Evolutionary conservation across 1,139 yeast genomes (phyloP).

Genomic region (Spencermartinsiella ligniputridi): DNA sequence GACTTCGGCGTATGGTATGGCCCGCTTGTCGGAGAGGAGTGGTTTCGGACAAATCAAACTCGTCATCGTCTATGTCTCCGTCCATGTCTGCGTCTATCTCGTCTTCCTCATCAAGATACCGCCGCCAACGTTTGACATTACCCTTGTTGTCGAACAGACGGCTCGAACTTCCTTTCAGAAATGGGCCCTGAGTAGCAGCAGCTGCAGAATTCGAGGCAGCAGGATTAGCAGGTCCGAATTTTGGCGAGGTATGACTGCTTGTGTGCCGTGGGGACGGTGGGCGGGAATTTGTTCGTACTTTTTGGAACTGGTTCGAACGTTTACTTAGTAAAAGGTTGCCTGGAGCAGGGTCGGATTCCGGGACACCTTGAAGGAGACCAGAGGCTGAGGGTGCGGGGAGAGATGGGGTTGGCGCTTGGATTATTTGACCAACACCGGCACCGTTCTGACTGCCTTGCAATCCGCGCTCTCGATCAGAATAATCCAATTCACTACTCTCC

Average conservation of each 20-base stretch:
- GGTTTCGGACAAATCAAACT: conserved; percentile 29
- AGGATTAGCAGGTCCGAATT: not conserved
- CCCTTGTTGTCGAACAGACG: conserved; percentile 17
- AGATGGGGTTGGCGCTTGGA: not conserved
- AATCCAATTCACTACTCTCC: not conserved
- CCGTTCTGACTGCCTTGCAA: not conserved
- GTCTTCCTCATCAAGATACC: conserved; percentile 20
- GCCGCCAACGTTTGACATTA: conserved; percentile 30
- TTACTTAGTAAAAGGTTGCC: not conserved
- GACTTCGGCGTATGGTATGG: conserved; percentile 17
- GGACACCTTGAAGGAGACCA: not conserved
- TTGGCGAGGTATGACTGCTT: not conserved
- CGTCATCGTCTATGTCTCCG: conserved; percentile 30
- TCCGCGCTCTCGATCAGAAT: not conserved
- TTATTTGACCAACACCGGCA: not conserved
- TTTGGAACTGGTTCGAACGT: not conserved
- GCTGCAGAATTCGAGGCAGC: too few relatives aligned
- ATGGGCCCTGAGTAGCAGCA: not conserved
- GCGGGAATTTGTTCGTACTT: not conserved
- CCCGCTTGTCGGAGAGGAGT: conserved; percentile 29
- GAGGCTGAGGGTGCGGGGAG: not conserved
- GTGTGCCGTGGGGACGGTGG: not conserved
- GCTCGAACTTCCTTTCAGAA: conserved; percentile 6
- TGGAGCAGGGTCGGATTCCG: conserved; percentile 1
- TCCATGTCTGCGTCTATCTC: conserved; percentile 24